Base-by-base conservation (phyloP, 805 yeast species). In the Cyberlindnera euphorbiiphila region DNA sequence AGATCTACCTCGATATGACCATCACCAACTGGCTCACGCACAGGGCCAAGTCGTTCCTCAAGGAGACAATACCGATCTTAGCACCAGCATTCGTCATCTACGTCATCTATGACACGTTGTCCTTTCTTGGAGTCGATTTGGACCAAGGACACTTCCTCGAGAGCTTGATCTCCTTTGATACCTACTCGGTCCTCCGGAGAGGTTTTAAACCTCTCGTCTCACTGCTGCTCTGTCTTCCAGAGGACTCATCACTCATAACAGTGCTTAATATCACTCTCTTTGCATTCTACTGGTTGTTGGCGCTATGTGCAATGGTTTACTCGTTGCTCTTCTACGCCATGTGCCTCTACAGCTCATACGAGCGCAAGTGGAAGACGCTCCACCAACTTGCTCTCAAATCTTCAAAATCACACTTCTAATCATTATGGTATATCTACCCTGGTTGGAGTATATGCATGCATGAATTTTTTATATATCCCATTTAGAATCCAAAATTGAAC, bases 401-500 rank as follows among this genome's bases (percentile, higher is more conserved):
- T 12, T 19, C 24, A 11, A 29, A 29, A 7, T 8, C 19, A 14
- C 12, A 12, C 22, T n/a, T 22, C 10, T 31, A 15, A 23, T 7
- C 10, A 8, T 25, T 8, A 12, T 25, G 10, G 27, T 25, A 25
- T 25, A 25, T 12, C 10, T 25, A 25, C n/a, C n/a, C n/a, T n/a
- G n/a, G n/a, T n/a, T n/a, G n/a, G n/a, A n/a, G n/a, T n/a, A n/a
- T n/a, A n/a, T n/a, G n/a, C 29, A n/a, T 29, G 32, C 32, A 29
- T 29, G 32, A 19, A 29, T 32, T 16, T 24, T 17, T 32, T 13
- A n/a, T 24, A 13, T 29, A 13, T 20, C 11, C 10, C 6, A 18
- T 23, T 38, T 34, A 56, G 29, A 54, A 56, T 9, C 71, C 75
- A 53, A 81, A 81, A 36, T 70, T 71, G 51, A 81, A 81, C 0